Evolutionary conservation across 495 filamentous ascomycete genomes (phyloP), one percentile per base, ranked within the genome.

Genomic region (Lepraria neglecta): DNA sequence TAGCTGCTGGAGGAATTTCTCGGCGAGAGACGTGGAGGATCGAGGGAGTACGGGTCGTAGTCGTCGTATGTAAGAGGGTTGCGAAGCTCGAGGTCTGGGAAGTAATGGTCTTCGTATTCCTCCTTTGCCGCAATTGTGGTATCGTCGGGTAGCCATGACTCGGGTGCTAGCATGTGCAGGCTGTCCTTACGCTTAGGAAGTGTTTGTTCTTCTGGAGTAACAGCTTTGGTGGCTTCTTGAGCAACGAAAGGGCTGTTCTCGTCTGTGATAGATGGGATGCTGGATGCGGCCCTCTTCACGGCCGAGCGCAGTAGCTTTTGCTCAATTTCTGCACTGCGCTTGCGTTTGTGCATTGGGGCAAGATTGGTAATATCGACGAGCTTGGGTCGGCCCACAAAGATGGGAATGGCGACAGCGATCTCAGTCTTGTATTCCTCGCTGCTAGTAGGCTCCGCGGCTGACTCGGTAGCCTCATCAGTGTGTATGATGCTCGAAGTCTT

Each of bases 341-440:
- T 69, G n/a, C 67, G 65, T 52, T 67, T 69, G n/a, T 69, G 67
- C 60, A 69, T 67, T 5, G 67, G 67, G 9, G 67, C 67, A 21
- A 69, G 30, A 21, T 65, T 69, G 56, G 56, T 65, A 42, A 68
- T 67, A 33, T 70, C 59, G 40, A 70, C 61, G 24, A 68, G 60
- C 40, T 65, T 70, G 12, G 67, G 64, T 30, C 65, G 55, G 15
- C 60, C 51, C 47, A 61, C 63, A 4, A 69, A 44, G 12, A 69
- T 69, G 4, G 67, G 67, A 44, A 69, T 53, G 35, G 67, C 67
- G 17, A 67, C 59, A 40, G 65, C 67, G 28, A 62, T 58, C 50
- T 67, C 58, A 6, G 62, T 44, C 48, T 63, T 59, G 44, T 58
- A 56, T 21, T 62, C 55, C n/a, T 65, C 65, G 42, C 21, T 15